Conservation (phyloP, 2,329 filamentous ascomycete species). For the Aschersonia sp. region DNA sequence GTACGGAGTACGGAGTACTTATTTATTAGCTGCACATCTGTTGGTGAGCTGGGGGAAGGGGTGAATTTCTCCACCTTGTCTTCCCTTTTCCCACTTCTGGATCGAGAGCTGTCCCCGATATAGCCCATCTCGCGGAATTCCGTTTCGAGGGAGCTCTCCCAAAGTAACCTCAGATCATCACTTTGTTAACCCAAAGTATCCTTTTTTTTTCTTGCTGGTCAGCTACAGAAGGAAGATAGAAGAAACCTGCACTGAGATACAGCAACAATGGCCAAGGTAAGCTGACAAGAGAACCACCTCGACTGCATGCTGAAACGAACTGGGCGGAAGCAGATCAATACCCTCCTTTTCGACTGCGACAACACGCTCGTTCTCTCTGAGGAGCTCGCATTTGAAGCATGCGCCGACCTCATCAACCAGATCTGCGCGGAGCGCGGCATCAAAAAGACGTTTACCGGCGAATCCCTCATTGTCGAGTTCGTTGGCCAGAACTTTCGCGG, state of each 20-base stretch:
- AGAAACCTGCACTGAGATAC: background rate
- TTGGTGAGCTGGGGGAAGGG: too few relatives aligned
- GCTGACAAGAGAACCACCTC: background rate
- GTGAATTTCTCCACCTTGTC: too few relatives aligned
- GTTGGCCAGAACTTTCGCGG: conserved; percentile 91
- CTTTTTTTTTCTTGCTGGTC: background rate
- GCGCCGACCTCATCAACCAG: conserved; percentile 77
- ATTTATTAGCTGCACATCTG: too few relatives aligned
- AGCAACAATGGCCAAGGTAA: conserved; percentile 4
- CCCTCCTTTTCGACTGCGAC: conserved; percentile 66
- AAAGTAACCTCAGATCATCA: background rate
- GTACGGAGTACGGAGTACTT: too few relatives aligned
- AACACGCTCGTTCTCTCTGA: conserved; percentile 92
- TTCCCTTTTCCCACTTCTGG: too few relatives aligned
- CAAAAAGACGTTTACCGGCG: conserved; percentile 57
- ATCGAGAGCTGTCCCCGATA: too few relatives aligned
- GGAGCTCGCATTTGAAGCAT: conserved; percentile 81
- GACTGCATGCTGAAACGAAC: background rate
- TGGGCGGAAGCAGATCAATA: conserved; percentile 35
- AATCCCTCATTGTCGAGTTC: conserved; percentile 69
- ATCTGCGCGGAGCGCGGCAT: conserved; percentile 57
- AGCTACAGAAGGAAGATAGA: background rate
- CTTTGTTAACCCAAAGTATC: background rate
- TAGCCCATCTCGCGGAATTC: background rate
- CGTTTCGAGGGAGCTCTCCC: background rate